Evolutionary conservation across 1,284 basidiomycete genomes (phyloP).

Genomic region (Ceratorhiza oryzae-sativae): DNA sequence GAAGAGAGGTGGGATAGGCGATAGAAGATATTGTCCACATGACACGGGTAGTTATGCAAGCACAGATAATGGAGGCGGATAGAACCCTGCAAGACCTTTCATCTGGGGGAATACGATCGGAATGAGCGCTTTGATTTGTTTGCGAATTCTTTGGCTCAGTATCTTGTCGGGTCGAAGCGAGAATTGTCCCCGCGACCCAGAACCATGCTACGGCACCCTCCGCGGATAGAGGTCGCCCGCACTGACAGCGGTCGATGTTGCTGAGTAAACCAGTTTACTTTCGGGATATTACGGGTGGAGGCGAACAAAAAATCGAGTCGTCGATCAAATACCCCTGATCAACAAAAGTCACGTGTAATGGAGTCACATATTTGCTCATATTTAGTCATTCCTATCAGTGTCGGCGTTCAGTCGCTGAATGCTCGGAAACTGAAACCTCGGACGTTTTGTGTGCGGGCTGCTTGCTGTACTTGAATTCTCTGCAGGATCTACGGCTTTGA

Average conservation of each 20-base stretch:
- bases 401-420: conserved; percentile 2
- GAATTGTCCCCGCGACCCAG: too few relatives aligned
- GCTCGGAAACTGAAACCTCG: neutral
- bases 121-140: neutral
- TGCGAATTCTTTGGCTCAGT: neutral
- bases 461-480: neutral
- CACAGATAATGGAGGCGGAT: neutral
- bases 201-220: too few relatives aligned
- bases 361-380: neutral
- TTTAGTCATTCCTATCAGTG: neutral
- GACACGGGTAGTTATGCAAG: neutral
- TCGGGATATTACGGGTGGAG: neutral
- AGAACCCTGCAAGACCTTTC: neutral
- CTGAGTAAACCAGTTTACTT: too few relatives aligned
- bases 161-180: neutral
- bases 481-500: neutral
- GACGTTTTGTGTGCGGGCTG: neutral
- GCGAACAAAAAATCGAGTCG: neutral
- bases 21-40: neutral
- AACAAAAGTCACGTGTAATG: neutral
- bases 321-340: neutral
- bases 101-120: neutral
- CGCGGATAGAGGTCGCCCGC: too few relatives aligned
- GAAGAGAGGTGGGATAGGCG: neutral
- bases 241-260: too few relatives aligned